Evolutionary conservation across 2,329 filamentous ascomycete species (phyloP).

Genomic region (Coccinonectria pachysandricola): DNA sequence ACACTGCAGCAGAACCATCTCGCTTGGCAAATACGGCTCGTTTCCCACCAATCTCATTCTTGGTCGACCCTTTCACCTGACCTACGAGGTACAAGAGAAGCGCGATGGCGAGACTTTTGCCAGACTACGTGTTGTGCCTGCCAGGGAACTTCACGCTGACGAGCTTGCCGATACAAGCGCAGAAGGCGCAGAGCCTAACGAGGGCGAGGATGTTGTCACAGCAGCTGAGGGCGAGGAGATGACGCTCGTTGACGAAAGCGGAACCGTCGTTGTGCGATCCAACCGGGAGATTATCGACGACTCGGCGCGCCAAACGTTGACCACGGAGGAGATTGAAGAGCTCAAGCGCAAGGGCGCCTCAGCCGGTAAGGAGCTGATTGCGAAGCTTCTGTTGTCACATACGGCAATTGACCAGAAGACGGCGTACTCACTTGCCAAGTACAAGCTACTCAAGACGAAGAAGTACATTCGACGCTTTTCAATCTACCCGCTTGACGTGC

Average conservation of each 20-base stretch:
- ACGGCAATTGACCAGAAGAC: slow-evolving; percentile 90
- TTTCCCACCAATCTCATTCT: slow-evolving; percentile 86
- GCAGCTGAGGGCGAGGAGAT: slow-evolving; percentile 31
- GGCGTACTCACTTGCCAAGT: slow-evolving; percentile 85
- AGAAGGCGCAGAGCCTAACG: slow-evolving; percentile 27
- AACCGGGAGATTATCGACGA: slow-evolving; percentile 51
- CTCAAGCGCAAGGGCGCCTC: slow-evolving; percentile 63
- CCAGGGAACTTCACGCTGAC: slow-evolving; percentile 75
- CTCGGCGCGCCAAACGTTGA: slow-evolving; percentile 63
- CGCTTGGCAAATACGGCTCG: slow-evolving; percentile 83
- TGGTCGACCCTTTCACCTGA: slow-evolving; percentile 83
- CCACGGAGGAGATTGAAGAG: slow-evolving; percentile 64
- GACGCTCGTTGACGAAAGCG: slow-evolving; percentile 32
- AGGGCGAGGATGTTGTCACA: slow-evolving; percentile 32
- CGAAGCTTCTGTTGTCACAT: slow-evolving; percentile 86
- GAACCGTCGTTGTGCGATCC: slow-evolving; percentile 40
- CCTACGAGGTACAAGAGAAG: slow-evolving; percentile 77
- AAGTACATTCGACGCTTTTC: slow-evolving; percentile 90
- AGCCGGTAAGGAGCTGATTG: slow-evolving; percentile 80
- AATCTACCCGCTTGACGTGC: slow-evolving; percentile 71
- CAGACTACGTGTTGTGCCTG: slow-evolving; percentile 66
- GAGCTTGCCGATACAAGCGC: slow-evolving; percentile 42
- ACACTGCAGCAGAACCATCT: slow-evolving; percentile 56
- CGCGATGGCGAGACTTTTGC: slow-evolving; percentile 53
- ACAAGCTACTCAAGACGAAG: slow-evolving; percentile 84